These are phyloP conservation scores for Sisymbrium altissimum DNA, from an alignment of 345 rosid genomes.

Conservation along the genomic window DNA sequence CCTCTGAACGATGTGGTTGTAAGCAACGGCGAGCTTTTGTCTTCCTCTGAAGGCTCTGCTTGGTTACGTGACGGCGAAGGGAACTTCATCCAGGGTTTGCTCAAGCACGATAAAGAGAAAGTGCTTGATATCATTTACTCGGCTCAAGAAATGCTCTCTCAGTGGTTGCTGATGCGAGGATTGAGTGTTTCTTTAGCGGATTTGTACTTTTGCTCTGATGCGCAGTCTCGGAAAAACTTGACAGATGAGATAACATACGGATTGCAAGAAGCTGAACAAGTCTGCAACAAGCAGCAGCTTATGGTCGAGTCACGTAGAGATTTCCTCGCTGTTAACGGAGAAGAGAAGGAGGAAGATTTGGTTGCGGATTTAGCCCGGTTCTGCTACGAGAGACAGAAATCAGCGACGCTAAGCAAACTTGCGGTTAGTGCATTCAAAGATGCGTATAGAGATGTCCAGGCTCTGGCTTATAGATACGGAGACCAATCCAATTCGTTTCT, in stretches of 20 bases:
- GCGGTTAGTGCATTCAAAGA: constrained; percentile 77
- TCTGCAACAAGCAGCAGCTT: constrained; percentile 63
- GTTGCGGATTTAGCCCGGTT: constrained; percentile 41
- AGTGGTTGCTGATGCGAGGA: constrained; percentile 80
- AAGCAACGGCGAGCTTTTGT: constrained; percentile 58
- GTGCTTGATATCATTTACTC: constrained; percentile 59
- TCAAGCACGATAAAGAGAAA: constrained; percentile 41
- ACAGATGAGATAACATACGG: constrained; percentile 62
- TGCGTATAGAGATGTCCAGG: constrained; percentile 71
- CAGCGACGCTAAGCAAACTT: constrained; percentile 65
- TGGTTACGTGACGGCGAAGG: constrained; percentile 78
- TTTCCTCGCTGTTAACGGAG: constrained; percentile 50
- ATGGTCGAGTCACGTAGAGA: constrained; percentile 66
- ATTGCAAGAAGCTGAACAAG: constrained; percentile 57
- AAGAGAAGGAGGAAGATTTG: constrained; percentile 32
- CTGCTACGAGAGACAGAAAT: constrained; percentile 69
- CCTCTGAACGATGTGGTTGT: constrained; percentile 45
- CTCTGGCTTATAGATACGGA: constrained; percentile 59
- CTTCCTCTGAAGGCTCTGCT: constrained; percentile 56
- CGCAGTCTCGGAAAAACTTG: constrained; percentile 49
- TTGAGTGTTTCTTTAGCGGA: constrained; percentile 82
- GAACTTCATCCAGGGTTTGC: constrained; percentile 65
- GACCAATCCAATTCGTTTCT: constrained; percentile 60
- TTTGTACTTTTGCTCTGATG: constrained; percentile 58
- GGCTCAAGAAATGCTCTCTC: constrained; percentile 82